Evolutionary conservation across 331 rosid species (phyloP), one percentile per base, ranked within the genome.

Genomic region (Malus hybrid): DNA sequence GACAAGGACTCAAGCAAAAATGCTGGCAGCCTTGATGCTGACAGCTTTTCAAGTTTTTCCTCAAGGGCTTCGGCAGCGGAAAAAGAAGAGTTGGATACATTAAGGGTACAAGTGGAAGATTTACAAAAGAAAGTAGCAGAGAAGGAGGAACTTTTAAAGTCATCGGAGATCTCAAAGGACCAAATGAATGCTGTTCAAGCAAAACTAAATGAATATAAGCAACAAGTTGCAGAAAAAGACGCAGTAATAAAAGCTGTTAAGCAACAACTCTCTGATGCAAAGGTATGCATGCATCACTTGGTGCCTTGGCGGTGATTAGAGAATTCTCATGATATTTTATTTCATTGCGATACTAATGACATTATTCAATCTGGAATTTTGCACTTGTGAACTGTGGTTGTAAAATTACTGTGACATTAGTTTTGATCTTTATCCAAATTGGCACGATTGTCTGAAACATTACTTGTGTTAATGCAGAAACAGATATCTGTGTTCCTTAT

Each of bases 41-140:
- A 91, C 61, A 80, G 71, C 75, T 84, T 87, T 81, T 79, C 92
- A 8, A 67, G 81, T 71, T 75, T 85, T 81, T 86, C 95, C 36
- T 84, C 96, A 3, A 92, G 86, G 81, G 76, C 85, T 84, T 79
- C 72, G 73, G 68, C 80, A 52, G 79, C 82, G 9, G 98, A 93
- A 30, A 88, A 83, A 84, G 97, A 94, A 16, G 99, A 92, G 74
- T 71, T 90, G 65, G 80, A 74, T 55, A 74, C 70, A 20, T 74
- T 94, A 75, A 90, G 83, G 90, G 92, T 82, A 46, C 96, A 94
- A 82, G 79, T 94, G 70, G 93, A 82, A 71, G 97, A 92, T 76
- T 79, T 94, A 83, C 91, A 88, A 80, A 84, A 64, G 77, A 88
- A 86, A 72, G 52, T 94, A 58, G 68, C 53, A 70, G 97, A 90